Percentiles rank a stretch among this genome's conserved stretches.
Conservation (phyloP, 2,329 filamentous ascomycete genomes). For the Colletotrichum aenigma region DNA sequence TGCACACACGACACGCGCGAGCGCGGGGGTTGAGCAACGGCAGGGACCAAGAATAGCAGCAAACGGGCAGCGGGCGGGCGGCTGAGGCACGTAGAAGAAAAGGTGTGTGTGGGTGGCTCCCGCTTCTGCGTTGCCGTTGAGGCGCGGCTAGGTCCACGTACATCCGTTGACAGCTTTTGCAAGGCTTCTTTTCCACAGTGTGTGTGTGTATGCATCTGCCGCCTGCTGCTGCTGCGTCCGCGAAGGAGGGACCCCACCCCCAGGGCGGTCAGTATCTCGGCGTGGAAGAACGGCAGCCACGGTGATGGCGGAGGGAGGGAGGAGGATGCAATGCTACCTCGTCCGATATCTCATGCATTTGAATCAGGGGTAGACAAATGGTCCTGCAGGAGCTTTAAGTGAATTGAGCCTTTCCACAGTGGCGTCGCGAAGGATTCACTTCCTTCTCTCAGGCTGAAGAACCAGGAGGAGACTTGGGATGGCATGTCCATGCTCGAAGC, state of each 20-base stretch:
- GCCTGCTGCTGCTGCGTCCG: neutral
- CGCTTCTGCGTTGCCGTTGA: slow-evolving; percentile 6
- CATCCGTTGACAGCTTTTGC: slow-evolving; percentile 2
- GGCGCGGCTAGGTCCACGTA: neutral
- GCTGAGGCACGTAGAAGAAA: neutral
- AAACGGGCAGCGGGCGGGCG: slow-evolving; percentile 8
- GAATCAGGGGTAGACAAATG: slow-evolving; percentile 8
- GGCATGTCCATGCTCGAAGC: neutral
- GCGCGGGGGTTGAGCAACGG: neutral
- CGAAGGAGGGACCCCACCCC: neutral
- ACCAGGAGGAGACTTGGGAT: neutral
- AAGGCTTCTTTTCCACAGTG: neutral
- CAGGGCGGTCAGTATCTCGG: neutral
- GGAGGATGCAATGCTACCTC: slow-evolving; percentile 12
- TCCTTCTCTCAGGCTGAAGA: neutral
- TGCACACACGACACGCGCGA: neutral
- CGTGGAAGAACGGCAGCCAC: neutral
- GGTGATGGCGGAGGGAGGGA: neutral
- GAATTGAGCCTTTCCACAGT: neutral
- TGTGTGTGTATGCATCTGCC: neutral
- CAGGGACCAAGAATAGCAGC: slow-evolving; percentile 1
- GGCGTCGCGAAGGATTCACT: neutral
- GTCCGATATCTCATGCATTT: slow-evolving; percentile 3
- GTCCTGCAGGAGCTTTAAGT: slow-evolving; percentile 6
- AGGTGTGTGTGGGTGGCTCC: neutral